Evolutionary conservation across 768 basidiomycete genomes (phyloP), one percentile per base, ranked within the genome.

Genomic region (Daedaleopsis nitida): DNA sequence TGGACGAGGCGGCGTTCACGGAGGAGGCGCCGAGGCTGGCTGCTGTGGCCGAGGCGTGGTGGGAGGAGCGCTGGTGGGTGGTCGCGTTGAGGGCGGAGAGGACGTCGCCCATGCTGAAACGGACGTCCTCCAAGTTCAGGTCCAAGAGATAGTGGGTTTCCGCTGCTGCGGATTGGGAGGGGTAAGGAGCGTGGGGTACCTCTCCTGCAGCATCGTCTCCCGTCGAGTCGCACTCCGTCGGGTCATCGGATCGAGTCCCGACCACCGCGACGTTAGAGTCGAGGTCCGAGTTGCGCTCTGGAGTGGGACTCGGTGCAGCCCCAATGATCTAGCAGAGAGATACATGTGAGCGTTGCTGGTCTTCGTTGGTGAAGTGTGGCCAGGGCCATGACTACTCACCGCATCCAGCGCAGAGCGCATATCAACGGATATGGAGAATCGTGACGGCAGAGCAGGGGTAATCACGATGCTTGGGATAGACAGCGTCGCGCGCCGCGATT

Each of bases 381-480:
- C 27, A 16, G 19, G 32, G 9, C 11, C 27, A 16, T 14, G 32
- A 5, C 11, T 1, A 23, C 57, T 19, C 21, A 62, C 65, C 55
- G 58, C 59, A 17, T 60, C 58, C 52, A 66, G 38, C 9, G 51
- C 62, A 13, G 24, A 51, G 17, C 64, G 64, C 64, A 65, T 65
- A 9, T 60, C 51, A 34, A 43, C 23, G 10, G 65, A 52, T n/a
- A 63, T 27, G 10, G 65, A 66, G 43, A 43, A 27, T 27, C 65
- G 62, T 34, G 61, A 66, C 17, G 65, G 61, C 47, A 60, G 19
- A 16, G 56, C 58, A 9, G 65, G 65, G 2, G 65, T 66, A 5
- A 66, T 48, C 35, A 60, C 59, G 34, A 66, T 63, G 11, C 21
- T 47, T 8, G 65, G 65, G 35, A 60, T n/a, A 21, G 12, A 34